phyloP scores from a whole-genome alignment of 2,329 filamentous ascomycete genomes.

The Nemania sp. region DNA sequence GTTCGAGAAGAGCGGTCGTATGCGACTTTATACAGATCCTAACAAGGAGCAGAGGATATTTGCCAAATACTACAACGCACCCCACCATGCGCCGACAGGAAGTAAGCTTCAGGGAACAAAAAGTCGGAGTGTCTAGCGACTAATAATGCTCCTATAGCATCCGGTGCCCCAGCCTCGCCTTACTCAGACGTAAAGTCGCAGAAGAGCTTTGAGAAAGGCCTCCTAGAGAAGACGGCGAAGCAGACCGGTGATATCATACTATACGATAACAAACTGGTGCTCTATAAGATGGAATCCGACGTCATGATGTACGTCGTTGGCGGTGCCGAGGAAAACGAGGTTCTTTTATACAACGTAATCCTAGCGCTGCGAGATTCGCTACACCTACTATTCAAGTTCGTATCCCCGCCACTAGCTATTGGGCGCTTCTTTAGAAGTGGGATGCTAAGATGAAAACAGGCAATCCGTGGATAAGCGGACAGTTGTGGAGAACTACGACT shows the following conservation, averaged over 20 bases:
- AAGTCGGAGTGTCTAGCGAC: slow-evolving; percentile 16
- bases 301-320: slow-evolving; percentile 97
- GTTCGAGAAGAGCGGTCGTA: not conserved
- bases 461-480: slow-evolving; percentile 98
- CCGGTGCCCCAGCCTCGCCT: slow-evolving; percentile 73
- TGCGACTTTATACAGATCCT: slow-evolving; percentile 7
- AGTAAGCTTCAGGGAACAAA: slow-evolving; percentile 38
- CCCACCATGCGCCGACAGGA: slow-evolving; percentile 58
- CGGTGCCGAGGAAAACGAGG: slow-evolving; percentile 93
- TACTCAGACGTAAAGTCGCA: slow-evolving; percentile 93
- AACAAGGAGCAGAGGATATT: slow-evolving; percentile 71
- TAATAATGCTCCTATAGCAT: slow-evolving; percentile 52
- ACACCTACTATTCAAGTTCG: slow-evolving; percentile 91
- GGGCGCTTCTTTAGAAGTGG: not conserved
- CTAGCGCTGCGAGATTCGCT: slow-evolving; percentile 90
- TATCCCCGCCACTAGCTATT: slow-evolving; percentile 10
- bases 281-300: slow-evolving; percentile 98
- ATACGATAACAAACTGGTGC: slow-evolving; percentile 94
- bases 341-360: slow-evolving; percentile 94
- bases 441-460: slow-evolving; percentile 60
- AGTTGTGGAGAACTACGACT: slow-evolving; percentile 98
- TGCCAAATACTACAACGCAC: slow-evolving; percentile 75
- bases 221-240: slow-evolving; percentile 95
- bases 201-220: slow-evolving; percentile 95
- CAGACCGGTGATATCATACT: slow-evolving; percentile 96